Percentiles rank a stretch among this genome's conserved stretches.
phyloP scores from a whole-genome alignment of 2,329 filamentous ascomycete species.

The Ophiostoma ulmi region DNA sequence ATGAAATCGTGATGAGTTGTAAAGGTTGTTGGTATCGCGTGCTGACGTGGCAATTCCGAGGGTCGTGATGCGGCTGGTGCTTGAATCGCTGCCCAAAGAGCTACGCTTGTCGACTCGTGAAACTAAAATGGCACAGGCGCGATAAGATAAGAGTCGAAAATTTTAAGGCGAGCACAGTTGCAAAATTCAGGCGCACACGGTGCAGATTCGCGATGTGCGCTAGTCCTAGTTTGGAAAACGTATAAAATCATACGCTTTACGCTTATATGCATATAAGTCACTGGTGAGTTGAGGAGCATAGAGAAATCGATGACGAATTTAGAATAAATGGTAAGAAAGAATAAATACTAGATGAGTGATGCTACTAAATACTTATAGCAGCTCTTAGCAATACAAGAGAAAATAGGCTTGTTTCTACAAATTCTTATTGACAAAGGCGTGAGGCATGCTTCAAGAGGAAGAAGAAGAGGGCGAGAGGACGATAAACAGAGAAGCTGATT shows the following conservation, averaged over 20 bases:
- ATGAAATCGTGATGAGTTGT: background rate
- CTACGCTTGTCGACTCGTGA: background rate
- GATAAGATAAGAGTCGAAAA: slow-evolving; percentile 3
- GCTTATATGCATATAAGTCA: background rate
- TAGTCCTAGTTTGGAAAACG: background rate
- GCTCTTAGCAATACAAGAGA: too few relatives aligned
- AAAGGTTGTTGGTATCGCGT: background rate
- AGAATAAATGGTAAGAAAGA: background rate
- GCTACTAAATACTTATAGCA: too few relatives aligned
- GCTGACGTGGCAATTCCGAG: background rate
- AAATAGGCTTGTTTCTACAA: too few relatives aligned
- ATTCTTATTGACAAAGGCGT: background rate
- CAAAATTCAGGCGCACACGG: slow-evolving; percentile 6
- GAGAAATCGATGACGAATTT: too few relatives aligned
- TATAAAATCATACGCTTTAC: background rate
- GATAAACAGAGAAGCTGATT: background rate
- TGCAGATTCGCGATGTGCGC: slow-evolving; percentile 3
- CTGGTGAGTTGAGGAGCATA: background rate
- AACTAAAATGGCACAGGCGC: background rate
- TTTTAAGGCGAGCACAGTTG: slow-evolving; percentile 12
- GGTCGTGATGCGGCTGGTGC: background rate
- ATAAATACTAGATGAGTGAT: too few relatives aligned
- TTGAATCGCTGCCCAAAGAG: slow-evolving; percentile 5
- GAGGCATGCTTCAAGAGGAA: background rate
- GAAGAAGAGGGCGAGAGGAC: background rate